Conservation (phyloP, 129 eudicot species). For the Chrysanthemum makinoi region DNA sequence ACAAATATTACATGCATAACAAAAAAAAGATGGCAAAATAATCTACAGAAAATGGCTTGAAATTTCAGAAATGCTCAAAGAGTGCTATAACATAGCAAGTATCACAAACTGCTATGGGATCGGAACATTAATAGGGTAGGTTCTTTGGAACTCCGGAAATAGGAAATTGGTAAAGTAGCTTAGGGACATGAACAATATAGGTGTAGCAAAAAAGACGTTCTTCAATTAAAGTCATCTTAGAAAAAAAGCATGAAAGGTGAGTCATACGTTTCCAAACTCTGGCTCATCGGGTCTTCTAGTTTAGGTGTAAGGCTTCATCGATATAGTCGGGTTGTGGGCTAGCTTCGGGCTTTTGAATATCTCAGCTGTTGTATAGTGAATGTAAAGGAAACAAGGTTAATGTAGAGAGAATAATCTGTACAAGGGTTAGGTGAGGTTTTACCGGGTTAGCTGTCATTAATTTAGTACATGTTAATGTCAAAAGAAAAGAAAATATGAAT, state of each 20-base stretch:
- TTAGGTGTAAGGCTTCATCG: slow-evolving; percentile 8
- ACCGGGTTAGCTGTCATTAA: background rate
- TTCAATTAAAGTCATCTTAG: background rate
- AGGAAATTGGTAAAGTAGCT: slow-evolving; percentile 7
- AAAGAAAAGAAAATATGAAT: background rate
- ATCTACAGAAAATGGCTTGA: background rate
- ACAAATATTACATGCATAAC: background rate
- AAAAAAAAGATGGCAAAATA: background rate
- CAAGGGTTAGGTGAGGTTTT: background rate
- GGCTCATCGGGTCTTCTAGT: slow-evolving; percentile 17
- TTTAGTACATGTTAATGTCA: slow-evolving; percentile 5
- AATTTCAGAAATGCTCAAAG: background rate
- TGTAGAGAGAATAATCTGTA: slow-evolving; percentile 4
- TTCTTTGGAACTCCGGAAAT: slow-evolving; percentile 1
- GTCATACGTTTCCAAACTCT: background rate
- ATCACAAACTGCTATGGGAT: background rate
- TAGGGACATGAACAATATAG: slow-evolving; percentile 6
- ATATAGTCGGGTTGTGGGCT: slow-evolving; percentile 3
- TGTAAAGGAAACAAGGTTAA: slow-evolving; percentile 15
- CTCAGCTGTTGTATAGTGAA: slow-evolving; percentile 10
- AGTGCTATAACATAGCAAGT: background rate
- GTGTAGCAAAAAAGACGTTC: background rate
- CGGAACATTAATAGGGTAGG: slow-evolving; percentile 12
- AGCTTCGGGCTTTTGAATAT: slow-evolving; percentile 13
- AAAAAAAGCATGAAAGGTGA: slow-evolving; percentile 5